A percentile compares a stretch with the other conserved stretches of the same genome.
Evolutionary conservation across 169 alveolate species (phyloP).

Genomic region (Cryptosporidium viatorum): DNA sequence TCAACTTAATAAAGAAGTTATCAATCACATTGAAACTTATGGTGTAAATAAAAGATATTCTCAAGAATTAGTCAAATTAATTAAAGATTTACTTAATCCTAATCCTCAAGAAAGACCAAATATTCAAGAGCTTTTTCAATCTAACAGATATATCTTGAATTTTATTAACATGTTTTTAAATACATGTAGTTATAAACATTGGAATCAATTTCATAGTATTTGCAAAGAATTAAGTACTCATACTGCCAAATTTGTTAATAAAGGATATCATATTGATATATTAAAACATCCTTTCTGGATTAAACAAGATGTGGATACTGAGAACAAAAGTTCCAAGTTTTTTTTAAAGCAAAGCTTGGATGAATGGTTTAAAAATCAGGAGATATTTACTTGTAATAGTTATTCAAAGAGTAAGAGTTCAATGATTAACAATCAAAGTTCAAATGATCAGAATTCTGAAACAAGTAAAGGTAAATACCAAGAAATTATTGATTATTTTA

Average conservation of each 20-base stretch:
- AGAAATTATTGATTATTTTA: constrained; percentile 41
- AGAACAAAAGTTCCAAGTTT: neutral
- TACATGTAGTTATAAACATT: neutral
- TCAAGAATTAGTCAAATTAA: neutral
- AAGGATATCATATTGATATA: neutral
- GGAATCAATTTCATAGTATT: constrained; percentile 24
- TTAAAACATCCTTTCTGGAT: constrained; percentile 35
- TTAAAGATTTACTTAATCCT: constrained; percentile 8
- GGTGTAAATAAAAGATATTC: constrained; percentile 55
- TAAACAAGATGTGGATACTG: constrained; percentile 15
- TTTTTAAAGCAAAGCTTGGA: constrained; percentile 34
- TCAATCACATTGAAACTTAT: constrained; percentile 19
- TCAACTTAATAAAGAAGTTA: constrained; percentile 2
- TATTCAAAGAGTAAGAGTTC: constrained; percentile 8
- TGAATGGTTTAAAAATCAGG: constrained; percentile 62
- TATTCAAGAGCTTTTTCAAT: neutral
- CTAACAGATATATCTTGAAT: neutral
- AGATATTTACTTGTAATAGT: neutral
- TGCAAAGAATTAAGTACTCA: neutral
- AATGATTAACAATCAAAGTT: neutral
- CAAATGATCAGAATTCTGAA: neutral
- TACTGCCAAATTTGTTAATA: neutral
- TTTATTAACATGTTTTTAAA: constrained; percentile 23
- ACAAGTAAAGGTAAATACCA: neutral
- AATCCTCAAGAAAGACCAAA: constrained; percentile 42